These are phyloP conservation scores for Mucor irregularis DNA, from an alignment of 371 early-diverging fungal genomes.

Conservation along the genomic window DNA sequence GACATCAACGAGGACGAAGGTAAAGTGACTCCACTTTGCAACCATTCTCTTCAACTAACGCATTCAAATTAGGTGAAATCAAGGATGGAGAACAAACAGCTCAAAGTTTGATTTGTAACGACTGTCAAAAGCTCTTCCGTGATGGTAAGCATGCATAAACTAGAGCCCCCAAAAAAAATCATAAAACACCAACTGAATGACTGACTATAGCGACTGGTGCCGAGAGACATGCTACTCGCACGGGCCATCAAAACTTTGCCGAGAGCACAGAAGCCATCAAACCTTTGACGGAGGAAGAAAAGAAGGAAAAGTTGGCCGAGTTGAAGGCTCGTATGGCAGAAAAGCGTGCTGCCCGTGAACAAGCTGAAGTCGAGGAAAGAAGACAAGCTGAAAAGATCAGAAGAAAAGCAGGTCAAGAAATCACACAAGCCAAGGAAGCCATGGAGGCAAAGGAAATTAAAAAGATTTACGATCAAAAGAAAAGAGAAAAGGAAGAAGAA, in stretches of 20 bases:
- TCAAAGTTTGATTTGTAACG: slow-evolving; percentile 83
- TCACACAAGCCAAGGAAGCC: slow-evolving; percentile 69
- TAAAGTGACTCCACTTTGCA: not conserved
- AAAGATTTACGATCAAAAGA: slow-evolving; percentile 71
- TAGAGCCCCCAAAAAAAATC: not conserved
- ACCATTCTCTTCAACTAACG: not conserved
- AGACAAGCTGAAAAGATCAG: slow-evolving; percentile 76
- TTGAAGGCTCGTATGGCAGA: slow-evolving; percentile 71
- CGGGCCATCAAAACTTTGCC: slow-evolving; percentile 85
- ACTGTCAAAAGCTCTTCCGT: slow-evolving; percentile 82
- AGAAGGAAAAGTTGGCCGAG: slow-evolving; percentile 73
- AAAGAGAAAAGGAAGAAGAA: slow-evolving; percentile 81
- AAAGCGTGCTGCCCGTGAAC: slow-evolving; percentile 67
- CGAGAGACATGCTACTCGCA: slow-evolving; percentile 80
- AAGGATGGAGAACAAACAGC: slow-evolving; percentile 68
- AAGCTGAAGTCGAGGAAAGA: slow-evolving; percentile 69
- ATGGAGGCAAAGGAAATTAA: slow-evolving; percentile 75
- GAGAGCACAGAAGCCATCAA: slow-evolving; percentile 83
- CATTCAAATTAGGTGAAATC: slow-evolving; percentile 62
- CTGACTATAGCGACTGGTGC: slow-evolving; percentile 73
- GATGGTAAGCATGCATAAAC: slow-evolving; percentile 57
- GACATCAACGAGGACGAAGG: slow-evolving; percentile 35
- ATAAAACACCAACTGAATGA: too few species aligned
- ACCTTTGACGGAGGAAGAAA: slow-evolving; percentile 88
- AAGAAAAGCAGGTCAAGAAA: slow-evolving; percentile 81